Conservation (phyloP, 225 moss, liverwort and hornwort species). For the Polytrichum formosum region DNA sequence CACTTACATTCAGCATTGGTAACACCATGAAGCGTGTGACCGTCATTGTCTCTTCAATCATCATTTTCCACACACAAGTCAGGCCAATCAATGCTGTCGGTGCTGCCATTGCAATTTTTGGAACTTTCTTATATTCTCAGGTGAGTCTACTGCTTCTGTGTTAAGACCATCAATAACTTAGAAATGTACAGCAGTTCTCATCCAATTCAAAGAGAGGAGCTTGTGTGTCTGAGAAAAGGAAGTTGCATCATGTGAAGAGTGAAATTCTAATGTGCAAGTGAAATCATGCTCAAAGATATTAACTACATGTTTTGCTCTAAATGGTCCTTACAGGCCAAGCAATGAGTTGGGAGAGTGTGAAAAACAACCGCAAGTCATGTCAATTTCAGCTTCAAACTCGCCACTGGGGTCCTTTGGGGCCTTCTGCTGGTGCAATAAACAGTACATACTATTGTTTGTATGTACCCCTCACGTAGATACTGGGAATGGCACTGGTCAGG, state of each 20-base stretch:
- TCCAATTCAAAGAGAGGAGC: not conserved
- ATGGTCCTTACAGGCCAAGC: slow-evolving; percentile 8
- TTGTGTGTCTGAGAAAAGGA: no score
- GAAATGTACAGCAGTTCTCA: not conserved
- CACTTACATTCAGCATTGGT: slow-evolving; percentile 75
- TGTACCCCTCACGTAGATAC: no score
- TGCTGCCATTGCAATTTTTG: slow-evolving; percentile 65
- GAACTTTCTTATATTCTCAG: slow-evolving; percentile 84
- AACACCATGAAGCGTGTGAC: slow-evolving; percentile 77
- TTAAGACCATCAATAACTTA: not conserved
- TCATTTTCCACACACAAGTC: slow-evolving; percentile 69
- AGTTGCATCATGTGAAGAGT: not conserved
- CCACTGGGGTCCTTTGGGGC: no score
- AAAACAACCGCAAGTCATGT: no score
- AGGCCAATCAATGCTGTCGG: slow-evolving; percentile 59
- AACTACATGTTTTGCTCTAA: not conserved
- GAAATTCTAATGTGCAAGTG: not conserved
- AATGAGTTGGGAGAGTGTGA: slow-evolving; percentile 1
- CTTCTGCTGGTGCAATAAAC: no score
- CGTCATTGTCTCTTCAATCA: slow-evolving; percentile 69
- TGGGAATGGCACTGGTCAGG: no score
- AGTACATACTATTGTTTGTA: no score
- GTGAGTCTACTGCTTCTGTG: slow-evolving; percentile 13
- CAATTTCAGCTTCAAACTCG: no score
- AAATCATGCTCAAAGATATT: not conserved